A percentile compares a stretch with the other conserved stretches of the same genome.
Conservation (phyloP, 2,329 filamentous ascomycete genomes). For the Fusarium haematococcum region DNA sequence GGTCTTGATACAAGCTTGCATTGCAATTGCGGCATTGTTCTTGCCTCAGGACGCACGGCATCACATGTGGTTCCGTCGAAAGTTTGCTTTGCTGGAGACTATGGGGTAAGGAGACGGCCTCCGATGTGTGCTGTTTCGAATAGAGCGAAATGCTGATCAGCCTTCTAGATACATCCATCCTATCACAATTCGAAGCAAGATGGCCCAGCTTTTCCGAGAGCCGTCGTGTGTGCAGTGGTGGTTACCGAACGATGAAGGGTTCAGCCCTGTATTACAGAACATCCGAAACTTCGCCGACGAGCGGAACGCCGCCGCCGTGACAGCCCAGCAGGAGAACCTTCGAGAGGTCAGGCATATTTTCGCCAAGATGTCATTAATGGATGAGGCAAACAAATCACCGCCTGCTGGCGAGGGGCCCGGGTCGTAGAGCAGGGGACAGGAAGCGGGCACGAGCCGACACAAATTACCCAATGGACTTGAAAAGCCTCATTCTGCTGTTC, state of each 20-base stretch:
- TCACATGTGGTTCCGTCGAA: slow-evolving; percentile 82
- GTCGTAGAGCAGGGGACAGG: not conserved
- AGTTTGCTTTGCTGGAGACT: slow-evolving; percentile 82
- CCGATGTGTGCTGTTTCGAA: not conserved
- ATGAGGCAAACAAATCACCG: slow-evolving; percentile 32
- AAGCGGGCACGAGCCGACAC: not conserved
- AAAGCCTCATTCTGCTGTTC: not conserved
- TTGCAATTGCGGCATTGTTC: slow-evolving; percentile 83
- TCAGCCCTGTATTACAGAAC: slow-evolving; percentile 77
- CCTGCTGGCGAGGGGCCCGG: slow-evolving; percentile 3
- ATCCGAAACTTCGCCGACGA: slow-evolving; percentile 87
- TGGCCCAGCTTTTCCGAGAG: slow-evolving; percentile 81
- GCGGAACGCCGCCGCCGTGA: slow-evolving; percentile 71
- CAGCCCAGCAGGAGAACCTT: slow-evolving; percentile 72
- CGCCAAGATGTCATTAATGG: slow-evolving; percentile 61
- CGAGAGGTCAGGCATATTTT: slow-evolving; percentile 83
- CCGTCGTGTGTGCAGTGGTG: slow-evolving; percentile 84
- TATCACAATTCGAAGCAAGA: slow-evolving; percentile 75
- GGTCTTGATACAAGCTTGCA: slow-evolving; percentile 78
- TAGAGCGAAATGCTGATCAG: slow-evolving; percentile 14
- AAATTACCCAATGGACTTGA: not conserved
- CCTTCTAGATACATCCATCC: slow-evolving; percentile 83
- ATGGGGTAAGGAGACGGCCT: slow-evolving; percentile 71
- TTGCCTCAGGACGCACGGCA: slow-evolving; percentile 80
- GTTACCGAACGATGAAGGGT: slow-evolving; percentile 85